These are phyloP conservation scores for Claviceps cyperi DNA, from an alignment of 2,329 filamentous ascomycete genomes.

Conservation along the genomic window DNA sequence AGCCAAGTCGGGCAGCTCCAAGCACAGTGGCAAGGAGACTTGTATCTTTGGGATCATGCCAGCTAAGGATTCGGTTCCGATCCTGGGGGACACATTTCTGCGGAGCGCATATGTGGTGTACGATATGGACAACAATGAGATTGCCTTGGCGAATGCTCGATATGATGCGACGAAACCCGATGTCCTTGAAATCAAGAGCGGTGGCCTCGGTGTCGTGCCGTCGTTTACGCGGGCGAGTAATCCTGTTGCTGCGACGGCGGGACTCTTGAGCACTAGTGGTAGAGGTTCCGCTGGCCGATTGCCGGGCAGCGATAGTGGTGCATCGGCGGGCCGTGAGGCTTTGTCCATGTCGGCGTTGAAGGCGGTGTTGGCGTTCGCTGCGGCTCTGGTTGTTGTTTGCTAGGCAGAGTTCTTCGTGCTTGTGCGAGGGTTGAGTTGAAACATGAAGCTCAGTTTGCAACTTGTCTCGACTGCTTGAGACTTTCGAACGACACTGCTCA, in stretches of 20 bases:
- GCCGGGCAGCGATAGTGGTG: background rate
- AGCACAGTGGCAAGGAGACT: conserved; percentile 36
- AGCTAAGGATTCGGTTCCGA: conserved; percentile 36
- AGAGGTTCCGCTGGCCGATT: background rate
- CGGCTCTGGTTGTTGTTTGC: background rate
- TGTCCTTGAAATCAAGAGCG: conserved; percentile 40
- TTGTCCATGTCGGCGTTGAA: background rate
- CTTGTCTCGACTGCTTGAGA: no score
- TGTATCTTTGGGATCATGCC: conserved; percentile 57
- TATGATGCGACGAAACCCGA: conserved; percentile 36
- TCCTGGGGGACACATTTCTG: conserved; percentile 62
- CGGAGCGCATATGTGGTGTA: conserved; percentile 64
- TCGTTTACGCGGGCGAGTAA: conserved; percentile 22
- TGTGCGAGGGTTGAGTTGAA: no score
- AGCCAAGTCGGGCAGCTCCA: conserved; percentile 30
- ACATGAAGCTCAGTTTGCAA: no score
- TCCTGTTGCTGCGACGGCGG: conserved; percentile 30
- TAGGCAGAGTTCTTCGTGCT: background rate
- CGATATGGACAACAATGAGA: conserved; percentile 56
- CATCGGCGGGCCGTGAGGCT: background rate
- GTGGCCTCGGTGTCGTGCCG: conserved; percentile 14
- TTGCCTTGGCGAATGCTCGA: conserved; percentile 53
- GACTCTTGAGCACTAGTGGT: background rate
- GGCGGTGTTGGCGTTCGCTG: background rate
- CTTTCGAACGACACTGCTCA: no score